These are phyloP conservation scores for Yamadazyma diospyri DNA, from an alignment of 1,139 yeast species.

Conservation along the genomic window DNA sequence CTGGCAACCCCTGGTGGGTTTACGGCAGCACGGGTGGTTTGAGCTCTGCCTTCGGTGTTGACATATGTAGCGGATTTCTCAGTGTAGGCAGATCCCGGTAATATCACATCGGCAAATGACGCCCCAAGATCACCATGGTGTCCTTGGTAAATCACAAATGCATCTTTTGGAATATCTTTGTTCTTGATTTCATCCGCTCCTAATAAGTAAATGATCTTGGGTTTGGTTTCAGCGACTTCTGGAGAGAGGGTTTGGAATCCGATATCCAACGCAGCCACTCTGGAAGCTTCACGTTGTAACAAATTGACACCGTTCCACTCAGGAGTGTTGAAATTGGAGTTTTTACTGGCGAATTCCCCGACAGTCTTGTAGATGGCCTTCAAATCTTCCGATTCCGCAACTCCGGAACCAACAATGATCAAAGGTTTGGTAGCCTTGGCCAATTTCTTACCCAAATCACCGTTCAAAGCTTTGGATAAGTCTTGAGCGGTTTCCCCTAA, in stretches of 20 bases:
- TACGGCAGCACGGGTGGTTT: conserved; percentile 81
- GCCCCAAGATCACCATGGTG: conserved; percentile 94
- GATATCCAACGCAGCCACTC: conserved; percentile 82
- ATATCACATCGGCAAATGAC: conserved; percentile 79
- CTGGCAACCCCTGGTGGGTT: conserved; percentile 91
- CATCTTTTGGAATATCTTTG: conserved; percentile 73
- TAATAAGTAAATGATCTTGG: conserved; percentile 75
- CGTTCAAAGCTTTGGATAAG: conserved; percentile 58
- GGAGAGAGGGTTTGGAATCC: conserved; percentile 66
- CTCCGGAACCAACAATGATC: conserved; percentile 81
- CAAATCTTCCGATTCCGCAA: conserved; percentile 66
- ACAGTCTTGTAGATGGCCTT: conserved; percentile 58
- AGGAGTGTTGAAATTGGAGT: conserved; percentile 60
- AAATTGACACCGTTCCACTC: conserved; percentile 84
- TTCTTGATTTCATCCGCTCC: conserved; percentile 82
- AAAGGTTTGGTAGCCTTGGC: conserved; percentile 69
- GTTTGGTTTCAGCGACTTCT: conserved; percentile 46
- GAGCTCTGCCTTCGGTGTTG: conserved; percentile 89
- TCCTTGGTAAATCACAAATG: conserved; percentile 88
- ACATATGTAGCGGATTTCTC: conserved; percentile 87
- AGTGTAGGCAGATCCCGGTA: conserved; percentile 88
- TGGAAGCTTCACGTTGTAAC: conserved; percentile 82
- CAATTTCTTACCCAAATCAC: conserved; percentile 69
- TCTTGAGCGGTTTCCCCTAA: conserved; percentile 62
- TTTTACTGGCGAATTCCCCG: conserved; percentile 59